phyloP scores from a whole-genome alignment of 176 grass and related monocot species.

The Tuctoria greenei region DNA sequence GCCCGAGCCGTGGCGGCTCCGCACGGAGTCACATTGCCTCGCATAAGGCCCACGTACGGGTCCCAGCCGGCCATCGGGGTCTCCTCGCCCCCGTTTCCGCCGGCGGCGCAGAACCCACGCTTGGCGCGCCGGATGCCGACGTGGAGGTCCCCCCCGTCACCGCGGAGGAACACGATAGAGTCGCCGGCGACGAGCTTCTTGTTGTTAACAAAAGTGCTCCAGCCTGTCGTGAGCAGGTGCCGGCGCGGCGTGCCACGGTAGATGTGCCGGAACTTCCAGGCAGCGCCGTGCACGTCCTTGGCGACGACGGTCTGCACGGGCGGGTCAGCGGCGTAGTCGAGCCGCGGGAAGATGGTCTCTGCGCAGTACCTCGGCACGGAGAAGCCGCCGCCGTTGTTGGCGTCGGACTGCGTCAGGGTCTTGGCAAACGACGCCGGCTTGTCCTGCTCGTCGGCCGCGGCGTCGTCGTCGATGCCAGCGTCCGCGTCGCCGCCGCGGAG shows the following conservation, averaged over 20 bases:
- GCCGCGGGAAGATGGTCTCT: constrained; percentile 87
- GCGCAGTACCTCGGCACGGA: constrained; percentile 92
- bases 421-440: constrained; percentile 95
- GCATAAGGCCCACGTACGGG: constrained; percentile 24
- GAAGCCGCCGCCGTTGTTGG: constrained; percentile 96
- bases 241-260: constrained; percentile 90
- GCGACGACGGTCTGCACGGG: constrained; percentile 85
- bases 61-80: constrained; percentile 42
- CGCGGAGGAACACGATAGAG: constrained; percentile 82
- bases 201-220: constrained; percentile 96
- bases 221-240: constrained; percentile 89
- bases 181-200: constrained; percentile 94
- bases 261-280: constrained; percentile 94
- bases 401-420: constrained; percentile 93
- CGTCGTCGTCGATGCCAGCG: constrained; percentile 31
- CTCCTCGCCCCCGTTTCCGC: not conserved
- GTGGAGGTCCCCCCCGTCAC: constrained; percentile 70
- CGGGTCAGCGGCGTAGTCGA: constrained; percentile 81
- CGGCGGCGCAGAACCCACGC: constrained; percentile 33
- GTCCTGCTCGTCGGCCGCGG: constrained; percentile 37
- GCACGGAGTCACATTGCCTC: constrained; percentile 37
- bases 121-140: constrained; percentile 84
- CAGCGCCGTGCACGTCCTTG: constrained; percentile 76
- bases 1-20: constrained; percentile 39
- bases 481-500: not conserved